Conservation (phyloP, 2,329 filamentous ascomycete species). For the Venturia nashicola region DNA sequence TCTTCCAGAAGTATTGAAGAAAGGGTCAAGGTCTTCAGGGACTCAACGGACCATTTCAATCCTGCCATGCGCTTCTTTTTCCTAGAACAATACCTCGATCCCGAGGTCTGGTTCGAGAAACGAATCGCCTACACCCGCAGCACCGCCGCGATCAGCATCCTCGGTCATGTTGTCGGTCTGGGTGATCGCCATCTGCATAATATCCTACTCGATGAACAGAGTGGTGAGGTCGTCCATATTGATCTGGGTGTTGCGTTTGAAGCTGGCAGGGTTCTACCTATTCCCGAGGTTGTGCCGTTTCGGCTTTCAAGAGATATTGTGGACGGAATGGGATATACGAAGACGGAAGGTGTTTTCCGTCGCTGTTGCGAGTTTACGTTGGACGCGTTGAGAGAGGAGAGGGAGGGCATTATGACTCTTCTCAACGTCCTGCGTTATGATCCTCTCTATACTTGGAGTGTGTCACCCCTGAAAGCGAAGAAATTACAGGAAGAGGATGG, state of each 20-base stretch:
- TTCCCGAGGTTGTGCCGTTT: slow-evolving; percentile 94
- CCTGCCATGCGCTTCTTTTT: slow-evolving; percentile 97
- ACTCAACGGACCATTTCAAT: slow-evolving; percentile 69
- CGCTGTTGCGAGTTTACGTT: slow-evolving; percentile 98
- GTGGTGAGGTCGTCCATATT: slow-evolving; percentile 91
- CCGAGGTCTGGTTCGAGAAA: slow-evolving; percentile 89
- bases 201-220: slow-evolving; percentile 80
- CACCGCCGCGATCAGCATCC: slow-evolving; percentile 88
- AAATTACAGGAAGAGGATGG: slow-evolving; percentile 54
- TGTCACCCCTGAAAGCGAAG: slow-evolving; percentile 57
- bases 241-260: slow-evolving; percentile 96
- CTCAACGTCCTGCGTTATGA: slow-evolving; percentile 97
- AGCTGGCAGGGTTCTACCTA: slow-evolving; percentile 83
- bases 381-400: slow-evolving; percentile 86
- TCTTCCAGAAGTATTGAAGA: slow-evolving; percentile 39
- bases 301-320: slow-evolving; percentile 87
- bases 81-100: slow-evolving; percentile 84
- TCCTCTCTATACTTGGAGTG: slow-evolving; percentile 89
- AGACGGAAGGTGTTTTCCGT: slow-evolving; percentile 90
- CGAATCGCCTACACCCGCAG: slow-evolving; percentile 85
- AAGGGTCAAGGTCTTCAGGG: slow-evolving; percentile 63
- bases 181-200: slow-evolving; percentile 96
- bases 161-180: slow-evolving; percentile 83
- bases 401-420: slow-evolving; percentile 96
- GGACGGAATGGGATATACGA: slow-evolving; percentile 92